Conservation (phyloP, 2,329 filamentous ascomycete species). For the Helotiales sp. region DNA sequence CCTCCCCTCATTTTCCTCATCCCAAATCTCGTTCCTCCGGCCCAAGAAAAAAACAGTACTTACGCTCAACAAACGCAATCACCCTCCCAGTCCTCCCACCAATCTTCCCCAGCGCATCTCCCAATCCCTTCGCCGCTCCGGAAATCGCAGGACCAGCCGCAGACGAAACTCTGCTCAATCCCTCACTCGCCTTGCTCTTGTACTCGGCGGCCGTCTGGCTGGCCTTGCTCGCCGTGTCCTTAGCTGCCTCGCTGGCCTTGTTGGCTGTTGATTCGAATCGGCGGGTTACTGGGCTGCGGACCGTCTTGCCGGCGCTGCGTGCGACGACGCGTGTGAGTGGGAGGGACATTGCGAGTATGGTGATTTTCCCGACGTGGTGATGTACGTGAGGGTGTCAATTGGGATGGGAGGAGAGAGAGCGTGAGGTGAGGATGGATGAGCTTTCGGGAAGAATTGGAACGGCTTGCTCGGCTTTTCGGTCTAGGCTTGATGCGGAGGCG, state of each 20-base stretch:
- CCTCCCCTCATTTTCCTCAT: background rate
- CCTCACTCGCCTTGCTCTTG: conserved; percentile 74
- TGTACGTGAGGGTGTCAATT: background rate
- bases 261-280: conserved; percentile 63
- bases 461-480: background rate
- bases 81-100: conserved; percentile 83
- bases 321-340: conserved; percentile 40
- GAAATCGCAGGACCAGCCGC: conserved; percentile 79
- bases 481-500: conserved; percentile 2
- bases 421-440: conserved; percentile 1
- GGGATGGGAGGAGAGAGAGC: background rate
- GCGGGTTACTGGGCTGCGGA: conserved; percentile 36
- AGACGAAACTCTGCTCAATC: conserved; percentile 79
- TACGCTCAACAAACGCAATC: conserved; percentile 85
- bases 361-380: background rate
- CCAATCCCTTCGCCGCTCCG: conserved; percentile 71
- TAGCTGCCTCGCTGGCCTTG: conserved; percentile 53
- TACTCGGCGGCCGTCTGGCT: conserved; percentile 51
- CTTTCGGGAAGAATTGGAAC: conserved; percentile 11
- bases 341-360: conserved; percentile 39
- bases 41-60: conserved; percentile 47
- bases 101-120: conserved; percentile 72
- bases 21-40: background rate
- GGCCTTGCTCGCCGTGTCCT: conserved; percentile 51
- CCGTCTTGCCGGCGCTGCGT: conserved; percentile 41